phyloP scores from a whole-genome alignment of 2,329 filamentous ascomycete species.

The Phialemonium atrogriseum region DNA sequence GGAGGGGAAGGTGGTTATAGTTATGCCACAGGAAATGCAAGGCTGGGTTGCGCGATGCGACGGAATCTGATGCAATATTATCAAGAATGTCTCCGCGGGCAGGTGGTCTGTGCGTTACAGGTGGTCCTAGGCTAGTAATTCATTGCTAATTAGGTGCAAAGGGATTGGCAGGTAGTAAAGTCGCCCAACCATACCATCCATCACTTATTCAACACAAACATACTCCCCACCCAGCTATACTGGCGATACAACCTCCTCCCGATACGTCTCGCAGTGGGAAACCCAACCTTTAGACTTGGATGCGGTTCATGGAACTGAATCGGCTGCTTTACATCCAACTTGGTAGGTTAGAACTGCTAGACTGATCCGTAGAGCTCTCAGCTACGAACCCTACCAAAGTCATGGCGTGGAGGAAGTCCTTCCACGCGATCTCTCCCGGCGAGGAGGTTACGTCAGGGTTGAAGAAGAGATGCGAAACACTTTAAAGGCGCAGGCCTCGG shows the following conservation, averaged over 20 bases:
- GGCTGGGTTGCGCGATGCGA: no score
- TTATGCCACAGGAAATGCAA: no score
- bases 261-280: background rate
- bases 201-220: no score
- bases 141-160: no score
- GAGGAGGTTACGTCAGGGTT: constrained; percentile 22
- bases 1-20: no score
- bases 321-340: background rate
- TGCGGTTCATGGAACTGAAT: constrained; percentile 1
- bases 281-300: background rate
- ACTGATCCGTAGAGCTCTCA: background rate
- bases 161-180: no score
- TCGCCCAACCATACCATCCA: no score
- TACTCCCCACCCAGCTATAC: background rate
- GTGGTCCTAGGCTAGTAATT: no score
- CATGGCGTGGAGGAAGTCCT: constrained; percentile 47
- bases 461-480: constrained; percentile 34
- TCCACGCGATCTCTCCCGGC: constrained; percentile 42
- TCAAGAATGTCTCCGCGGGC: no score
- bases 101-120: no score
- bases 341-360: background rate
- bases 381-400: background rate
- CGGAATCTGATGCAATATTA: no score
- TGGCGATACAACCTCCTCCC: background rate
- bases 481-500: constrained; percentile 24